Evolutionary conservation across 345 rosid species (phyloP).

Genomic region (Laguncularia racemosa): DNA sequence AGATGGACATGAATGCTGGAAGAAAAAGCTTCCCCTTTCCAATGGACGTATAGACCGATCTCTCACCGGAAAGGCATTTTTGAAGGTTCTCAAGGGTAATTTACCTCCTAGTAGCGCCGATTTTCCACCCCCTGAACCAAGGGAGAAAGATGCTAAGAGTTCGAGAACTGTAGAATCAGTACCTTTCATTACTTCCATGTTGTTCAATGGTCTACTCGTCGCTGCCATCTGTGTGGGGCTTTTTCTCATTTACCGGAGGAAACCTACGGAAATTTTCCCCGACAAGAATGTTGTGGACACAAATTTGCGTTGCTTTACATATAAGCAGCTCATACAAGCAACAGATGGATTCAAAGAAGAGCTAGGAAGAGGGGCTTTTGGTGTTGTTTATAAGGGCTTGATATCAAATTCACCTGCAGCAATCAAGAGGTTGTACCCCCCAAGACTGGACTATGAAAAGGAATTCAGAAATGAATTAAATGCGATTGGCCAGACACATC

Average conservation of each 20-base stretch:
- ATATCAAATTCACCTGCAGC: constrained; percentile 12
- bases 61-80: neutral
- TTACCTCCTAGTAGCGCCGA: neutral
- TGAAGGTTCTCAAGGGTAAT: constrained; percentile 14
- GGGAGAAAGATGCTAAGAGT: neutral
- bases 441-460: constrained; percentile 8
- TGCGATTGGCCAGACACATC: constrained; percentile 24
- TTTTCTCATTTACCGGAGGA: constrained; percentile 10
- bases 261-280: neutral
- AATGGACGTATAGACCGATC: constrained; percentile 16
- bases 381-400: constrained; percentile 30
- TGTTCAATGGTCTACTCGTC: constrained; percentile 11
- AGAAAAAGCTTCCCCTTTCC: constrained; percentile 29
- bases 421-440: constrained; percentile 24
- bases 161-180: constrained; percentile 3
- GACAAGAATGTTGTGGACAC: neutral
- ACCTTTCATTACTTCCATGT: constrained; percentile 21
- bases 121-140: neutral
- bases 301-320: constrained; percentile 21
- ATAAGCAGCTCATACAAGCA: constrained; percentile 23
- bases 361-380: constrained; percentile 36
- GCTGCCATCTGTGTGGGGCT: constrained; percentile 6
- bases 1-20: constrained; percentile 8
- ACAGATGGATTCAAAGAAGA: constrained; percentile 27
- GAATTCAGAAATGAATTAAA: constrained; percentile 31